Evolutionary conservation across 2,329 filamentous ascomycete species (phyloP), one percentile per base, ranked within the genome.

Genomic region (Talaromyces sp.): DNA sequence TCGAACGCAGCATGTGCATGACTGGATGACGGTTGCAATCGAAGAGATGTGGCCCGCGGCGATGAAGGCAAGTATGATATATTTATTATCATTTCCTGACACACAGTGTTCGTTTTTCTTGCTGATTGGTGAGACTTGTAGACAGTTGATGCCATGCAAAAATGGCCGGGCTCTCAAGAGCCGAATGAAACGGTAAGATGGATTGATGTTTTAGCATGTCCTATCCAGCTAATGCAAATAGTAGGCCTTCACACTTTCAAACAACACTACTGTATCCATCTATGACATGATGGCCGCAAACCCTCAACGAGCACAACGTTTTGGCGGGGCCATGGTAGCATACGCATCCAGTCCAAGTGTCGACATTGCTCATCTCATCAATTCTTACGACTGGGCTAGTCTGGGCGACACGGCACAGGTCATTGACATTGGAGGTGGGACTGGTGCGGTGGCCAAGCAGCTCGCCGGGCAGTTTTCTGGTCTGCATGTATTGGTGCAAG

Each of bases 401-500:
- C 44, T 51, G 18, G 44, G 44, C 18, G 10, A 51, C 9, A 8
- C 44, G n/a, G 36, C 16, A 1, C 18, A 51, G 18, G 23, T 60
- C 8, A 51, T 61, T 3, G 55, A 68, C 57, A 58, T 70, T 31
- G 85, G 85, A 16, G 85, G 85, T 4, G 82, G 80, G 34, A 80
- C 83, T 61, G 85, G 85, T 0, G 83, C 85, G 54, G 80, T 83
- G 18, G 81, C 78, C 57, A 76, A 82, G n/a, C 82, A 80, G 6
- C 73, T 87, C 56, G 85, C 83, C 1, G 75, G 76, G 64, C 73
- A 72, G 61, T 85, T 80, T 72, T 75, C 76, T 59, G 77, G 81
- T 54, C 78, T 85, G 66, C 78, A 75, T 60, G 85, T 86, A 67
- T 72, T 86, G 28, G 84, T 83, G 1, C 78, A 83, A 64, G 80